Conservation (phyloP, 169 alveolate species). For the Plasmodium knowlesi region DNA sequence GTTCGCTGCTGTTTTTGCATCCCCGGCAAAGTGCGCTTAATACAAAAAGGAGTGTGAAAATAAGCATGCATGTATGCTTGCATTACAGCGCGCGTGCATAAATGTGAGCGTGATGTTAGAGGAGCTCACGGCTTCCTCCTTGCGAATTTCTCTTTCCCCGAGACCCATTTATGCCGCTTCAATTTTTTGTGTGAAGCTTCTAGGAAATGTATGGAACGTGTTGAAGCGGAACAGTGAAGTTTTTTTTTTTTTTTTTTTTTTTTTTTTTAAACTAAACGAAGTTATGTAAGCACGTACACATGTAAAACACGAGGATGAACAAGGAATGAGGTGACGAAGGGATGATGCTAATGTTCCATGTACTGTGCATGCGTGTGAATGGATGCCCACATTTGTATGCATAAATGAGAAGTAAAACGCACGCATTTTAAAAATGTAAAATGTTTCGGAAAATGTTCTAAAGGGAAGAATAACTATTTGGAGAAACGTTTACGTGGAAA, state of each 20-base stretch:
- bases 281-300: background rate
- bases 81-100: background rate
- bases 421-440: background rate
- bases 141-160: conserved; percentile 4
- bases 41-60: background rate
- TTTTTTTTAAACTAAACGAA: background rate
- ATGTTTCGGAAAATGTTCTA: background rate
- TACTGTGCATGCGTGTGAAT: background rate
- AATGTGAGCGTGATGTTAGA: background rate
- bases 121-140: background rate
- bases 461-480: background rate
- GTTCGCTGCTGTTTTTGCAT: background rate
- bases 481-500: background rate
- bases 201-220: background rate
- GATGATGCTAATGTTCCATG: background rate
- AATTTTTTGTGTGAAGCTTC: background rate
- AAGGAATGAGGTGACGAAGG: background rate
- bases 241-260: no score
- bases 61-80: background rate
- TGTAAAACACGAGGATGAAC: background rate
- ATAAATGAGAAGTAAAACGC: background rate
- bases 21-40: background rate
- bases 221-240: background rate
- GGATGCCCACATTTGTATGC: background rate
- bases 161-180: conserved; percentile 5